Base-by-base conservation (phyloP, 2,329 filamentous ascomycete genomes). In the Curvularia sp. region DNA sequence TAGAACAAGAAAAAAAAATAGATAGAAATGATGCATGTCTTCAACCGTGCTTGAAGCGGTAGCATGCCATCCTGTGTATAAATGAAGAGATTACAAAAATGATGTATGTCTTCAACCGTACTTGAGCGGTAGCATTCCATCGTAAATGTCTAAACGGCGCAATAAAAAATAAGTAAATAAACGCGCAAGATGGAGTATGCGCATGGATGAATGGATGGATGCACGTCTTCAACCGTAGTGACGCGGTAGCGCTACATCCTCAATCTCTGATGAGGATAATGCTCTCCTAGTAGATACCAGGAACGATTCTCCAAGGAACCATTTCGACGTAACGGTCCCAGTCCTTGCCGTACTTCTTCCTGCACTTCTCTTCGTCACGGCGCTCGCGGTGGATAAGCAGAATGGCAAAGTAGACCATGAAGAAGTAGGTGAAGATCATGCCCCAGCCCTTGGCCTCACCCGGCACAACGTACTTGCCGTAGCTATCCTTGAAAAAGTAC, bases 351-450 rank as follows among this genome's bases (percentile, higher is more conserved):
- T 98, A 98, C 83, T 98, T 98, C 73, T 86, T 86, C 63, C 85
- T 83, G 78, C 94, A 98, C 82, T 97, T 97, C 75, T 92, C 90
- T 67, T 97, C 93, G 67, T 98, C 94, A 52, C 94, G 85, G 57
- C 87, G 81, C 74, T 96, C 93, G 19, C 94, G 89, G 75, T 97
- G 94, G 53, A 97, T 82, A 10, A 98, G 83, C 61, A 98, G 80
- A 12, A 96, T 80, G 3, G 88, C 93, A 80, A 98, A 97, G 81
- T 97, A 98, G 7, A 96, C 71, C 67, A 97, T 84, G 80, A 96
- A 98, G 75, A 97, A 97, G 81, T 97, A 98, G 0, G 93, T 97
- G 66, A 97, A 86, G 45, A 93, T 81, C 79, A 93, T 93, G 46
- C 90, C 93, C 86, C 90, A 96, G 21, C 92, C 93, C 67, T 85